Percentiles rank a stretch among this genome's conserved stretches.
These are phyloP conservation scores for Termitomyces sp. DNA, from an alignment of 768 basidiomycete genomes.

Conservation along the genomic window DNA sequence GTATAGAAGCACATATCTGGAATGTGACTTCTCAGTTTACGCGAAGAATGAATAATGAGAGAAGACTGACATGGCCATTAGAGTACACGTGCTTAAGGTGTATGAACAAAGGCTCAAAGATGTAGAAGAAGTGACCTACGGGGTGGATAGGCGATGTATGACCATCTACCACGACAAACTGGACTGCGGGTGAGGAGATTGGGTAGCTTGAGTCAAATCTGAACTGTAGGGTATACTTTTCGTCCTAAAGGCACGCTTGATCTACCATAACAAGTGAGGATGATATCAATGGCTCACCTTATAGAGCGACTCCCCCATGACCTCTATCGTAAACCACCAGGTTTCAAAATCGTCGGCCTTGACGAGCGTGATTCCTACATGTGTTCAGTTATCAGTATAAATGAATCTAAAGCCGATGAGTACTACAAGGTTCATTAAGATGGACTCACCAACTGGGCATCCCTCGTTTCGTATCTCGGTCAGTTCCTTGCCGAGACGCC, in stretches of 20 bases:
- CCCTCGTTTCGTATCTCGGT: constrained; percentile 63
- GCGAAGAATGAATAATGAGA: neutral
- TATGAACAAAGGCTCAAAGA: constrained; percentile 10
- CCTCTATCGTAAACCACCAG: constrained; percentile 79
- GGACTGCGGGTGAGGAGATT: constrained; percentile 84
- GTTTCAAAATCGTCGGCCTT: constrained; percentile 74
- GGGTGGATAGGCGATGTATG: constrained; percentile 76
- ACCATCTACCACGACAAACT: constrained; percentile 69
- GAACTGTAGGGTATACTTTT: constrained; percentile 77
- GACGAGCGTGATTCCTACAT: constrained; percentile 68
- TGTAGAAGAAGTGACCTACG: constrained; percentile 38
- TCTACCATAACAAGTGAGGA: neutral
- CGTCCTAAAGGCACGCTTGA: constrained; percentile 44
- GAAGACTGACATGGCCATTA: constrained; percentile 69
- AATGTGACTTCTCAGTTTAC: constrained; percentile 7
- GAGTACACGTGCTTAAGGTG: constrained; percentile 75
- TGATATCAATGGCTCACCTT: constrained; percentile 39
- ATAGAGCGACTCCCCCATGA: constrained; percentile 82
- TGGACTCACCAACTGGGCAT: constrained; percentile 56
- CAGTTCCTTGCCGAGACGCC: constrained; percentile 71
- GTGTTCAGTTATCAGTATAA: neutral
- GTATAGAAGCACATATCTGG: constrained; percentile 87
- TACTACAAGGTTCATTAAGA: neutral
- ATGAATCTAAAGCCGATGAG: neutral
- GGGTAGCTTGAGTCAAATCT: constrained; percentile 81